Conservation (phyloP, 306 rosid species). For the Sindora glabra region DNA sequence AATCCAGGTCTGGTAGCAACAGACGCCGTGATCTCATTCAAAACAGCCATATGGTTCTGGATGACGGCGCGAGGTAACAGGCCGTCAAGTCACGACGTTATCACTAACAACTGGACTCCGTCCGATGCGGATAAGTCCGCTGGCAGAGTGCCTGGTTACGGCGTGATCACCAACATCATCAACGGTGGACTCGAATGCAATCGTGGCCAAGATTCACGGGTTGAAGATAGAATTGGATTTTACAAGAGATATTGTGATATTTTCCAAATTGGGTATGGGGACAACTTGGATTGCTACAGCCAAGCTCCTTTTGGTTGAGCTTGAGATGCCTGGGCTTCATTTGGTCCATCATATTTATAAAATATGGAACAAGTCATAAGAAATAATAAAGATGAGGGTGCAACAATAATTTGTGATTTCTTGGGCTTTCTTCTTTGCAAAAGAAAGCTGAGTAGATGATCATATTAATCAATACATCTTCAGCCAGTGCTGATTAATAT, state of each 20-base stretch:
- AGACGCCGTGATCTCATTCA: constrained; percentile 35
- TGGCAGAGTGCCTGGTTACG: constrained; percentile 16
- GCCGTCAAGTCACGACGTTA: constrained; percentile 55
- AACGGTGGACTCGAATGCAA: constrained; percentile 23
- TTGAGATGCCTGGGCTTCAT: neutral
- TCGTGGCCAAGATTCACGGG: neutral
- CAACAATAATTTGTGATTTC: too few relatives aligned
- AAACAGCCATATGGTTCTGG: constrained; percentile 64
- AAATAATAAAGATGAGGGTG: too few relatives aligned
- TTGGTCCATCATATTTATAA: too few relatives aligned
- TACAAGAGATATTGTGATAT: constrained; percentile 21
- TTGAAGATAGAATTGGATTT: constrained; percentile 4
- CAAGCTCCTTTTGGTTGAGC: neutral
- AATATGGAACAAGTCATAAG: too few relatives aligned
- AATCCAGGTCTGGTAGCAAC: constrained; percentile 42
- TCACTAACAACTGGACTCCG: constrained; percentile 36
- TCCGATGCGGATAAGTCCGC: constrained; percentile 25
- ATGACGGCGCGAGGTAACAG: constrained; percentile 54
- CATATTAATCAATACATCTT: too few relatives aligned
- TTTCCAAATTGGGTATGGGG: neutral
- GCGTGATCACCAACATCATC: constrained; percentile 31
- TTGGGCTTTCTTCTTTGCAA: too few relatives aligned
- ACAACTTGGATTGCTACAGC: constrained; percentile 17
- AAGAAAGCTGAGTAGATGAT: too few relatives aligned
- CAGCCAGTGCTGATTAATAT: too few relatives aligned